Percentiles rank a stretch among this genome's conserved stretches.
These are phyloP conservation scores for Plantago major DNA, from an alignment of 257 asterid species.

Conservation along the genomic window DNA sequence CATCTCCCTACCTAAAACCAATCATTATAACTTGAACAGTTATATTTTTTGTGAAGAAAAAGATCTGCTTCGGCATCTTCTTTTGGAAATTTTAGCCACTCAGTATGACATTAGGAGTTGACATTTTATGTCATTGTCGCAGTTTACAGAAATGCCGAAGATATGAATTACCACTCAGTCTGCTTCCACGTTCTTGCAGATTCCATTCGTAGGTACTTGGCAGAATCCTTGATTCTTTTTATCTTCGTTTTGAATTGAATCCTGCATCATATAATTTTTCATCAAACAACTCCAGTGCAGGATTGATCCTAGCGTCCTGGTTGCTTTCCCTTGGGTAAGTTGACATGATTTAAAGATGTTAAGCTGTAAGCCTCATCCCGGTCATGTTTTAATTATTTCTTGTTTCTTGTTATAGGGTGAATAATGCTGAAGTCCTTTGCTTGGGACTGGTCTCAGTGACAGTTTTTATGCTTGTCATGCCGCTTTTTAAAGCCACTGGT, in stretches of 20 bases:
- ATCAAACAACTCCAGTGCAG: slow-evolving; percentile 69
- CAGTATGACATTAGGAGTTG: background rate
- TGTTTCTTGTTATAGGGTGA: slow-evolving; percentile 45
- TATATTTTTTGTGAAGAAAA: background rate
- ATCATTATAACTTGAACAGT: background rate
- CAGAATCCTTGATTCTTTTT: background rate
- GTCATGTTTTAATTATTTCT: slow-evolving; percentile 5
- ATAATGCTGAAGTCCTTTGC: slow-evolving; percentile 92
- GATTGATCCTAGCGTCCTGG: slow-evolving; percentile 95
- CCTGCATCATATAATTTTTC: slow-evolving; percentile 11
- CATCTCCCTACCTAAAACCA: background rate
- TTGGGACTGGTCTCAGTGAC: slow-evolving; percentile 85
- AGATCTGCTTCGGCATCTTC: too few species aligned
- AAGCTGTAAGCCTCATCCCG: background rate
- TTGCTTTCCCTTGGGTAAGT: slow-evolving; percentile 88
- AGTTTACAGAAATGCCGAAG: slow-evolving; percentile 94
- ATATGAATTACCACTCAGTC: slow-evolving; percentile 92
- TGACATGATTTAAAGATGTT: slow-evolving; percentile 2
- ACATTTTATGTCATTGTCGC: slow-evolving; percentile 23
- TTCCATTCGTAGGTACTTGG: slow-evolving; percentile 82
- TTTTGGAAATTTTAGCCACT: too few species aligned
- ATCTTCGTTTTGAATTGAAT: background rate
- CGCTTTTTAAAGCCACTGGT: slow-evolving; percentile 82
- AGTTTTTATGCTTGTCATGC: slow-evolving; percentile 87
- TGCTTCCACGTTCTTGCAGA: slow-evolving; percentile 95